Percentiles rank a stretch among this genome's conserved stretches.
Evolutionary conservation across 257 asterid species (phyloP).

Genomic region (Catharanthus roseus): DNA sequence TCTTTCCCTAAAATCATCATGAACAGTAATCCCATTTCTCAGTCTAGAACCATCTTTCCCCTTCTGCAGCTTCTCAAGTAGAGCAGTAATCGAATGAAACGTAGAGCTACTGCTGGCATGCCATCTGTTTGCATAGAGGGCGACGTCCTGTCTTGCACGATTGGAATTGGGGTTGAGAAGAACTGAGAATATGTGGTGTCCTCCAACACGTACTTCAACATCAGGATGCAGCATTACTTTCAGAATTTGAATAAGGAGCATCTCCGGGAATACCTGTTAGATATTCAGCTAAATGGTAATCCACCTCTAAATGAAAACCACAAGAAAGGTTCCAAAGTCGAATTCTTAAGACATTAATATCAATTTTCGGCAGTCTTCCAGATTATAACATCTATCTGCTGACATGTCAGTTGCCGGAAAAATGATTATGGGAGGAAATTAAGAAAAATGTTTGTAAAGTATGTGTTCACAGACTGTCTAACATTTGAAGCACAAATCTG

Average conservation of each 20-base stretch:
- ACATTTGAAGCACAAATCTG: background rate
- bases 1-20: conserved; percentile 44
- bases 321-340: background rate
- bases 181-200: conserved; percentile 82
- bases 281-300: conserved; percentile 4
- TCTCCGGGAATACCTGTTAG: conserved; percentile 84
- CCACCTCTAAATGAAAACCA: background rate
- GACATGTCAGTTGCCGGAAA: background rate
- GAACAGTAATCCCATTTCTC: conserved; percentile 34
- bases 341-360: background rate
- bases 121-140: conserved; percentile 56
- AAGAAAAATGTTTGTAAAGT: background rate
- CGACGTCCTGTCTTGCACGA: conserved; percentile 52
- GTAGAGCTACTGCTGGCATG: conserved; percentile 67
- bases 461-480: background rate
- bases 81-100: conserved; percentile 71
- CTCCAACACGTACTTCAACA: conserved; percentile 82
- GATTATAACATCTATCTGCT: background rate
- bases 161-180: conserved; percentile 73
- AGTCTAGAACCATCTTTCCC: conserved; percentile 53
- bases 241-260: conserved; percentile 72
- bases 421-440: background rate
- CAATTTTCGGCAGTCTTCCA: background rate
- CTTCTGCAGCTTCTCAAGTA: conserved; percentile 88
- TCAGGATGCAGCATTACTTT: conserved; percentile 87